A percentile compares a stretch with the other conserved stretches of the same genome.
Evolutionary conservation across 106 monocot species (phyloP).

Genomic region (Platanthera zijinensis): DNA sequence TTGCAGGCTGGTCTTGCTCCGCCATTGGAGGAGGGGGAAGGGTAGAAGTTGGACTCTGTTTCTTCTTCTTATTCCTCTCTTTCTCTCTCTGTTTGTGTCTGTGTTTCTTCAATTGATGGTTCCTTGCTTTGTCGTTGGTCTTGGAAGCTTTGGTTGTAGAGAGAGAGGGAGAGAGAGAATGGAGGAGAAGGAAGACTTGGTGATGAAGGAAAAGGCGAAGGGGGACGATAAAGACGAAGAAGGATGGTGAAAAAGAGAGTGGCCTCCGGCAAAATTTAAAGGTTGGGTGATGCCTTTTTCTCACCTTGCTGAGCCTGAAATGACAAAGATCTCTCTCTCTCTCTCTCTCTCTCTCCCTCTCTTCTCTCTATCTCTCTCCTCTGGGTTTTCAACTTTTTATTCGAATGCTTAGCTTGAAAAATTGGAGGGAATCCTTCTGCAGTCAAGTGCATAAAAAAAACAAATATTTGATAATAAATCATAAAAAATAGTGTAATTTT

Average conservation of each 20-base stretch:
- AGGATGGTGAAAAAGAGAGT: not conserved
- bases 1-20: constrained; percentile 10
- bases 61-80: not conserved
- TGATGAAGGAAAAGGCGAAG: not conserved
- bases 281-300: not conserved
- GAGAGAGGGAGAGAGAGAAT: not conserved
- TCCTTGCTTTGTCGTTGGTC: constrained; percentile 2
- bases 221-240: not conserved
- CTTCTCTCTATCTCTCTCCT: too few species aligned
- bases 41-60: not conserved
- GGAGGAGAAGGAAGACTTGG: constrained; percentile 2
- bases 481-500: too few species aligned
- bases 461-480: too few species aligned
- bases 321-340: too few species aligned
- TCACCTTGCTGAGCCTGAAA: not conserved
- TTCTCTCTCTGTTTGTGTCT: not conserved
- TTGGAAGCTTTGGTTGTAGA: not conserved
- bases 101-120: not conserved
- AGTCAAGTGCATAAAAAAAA: too few species aligned
- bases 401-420: too few species aligned
- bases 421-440: too few species aligned
- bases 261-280: not conserved
- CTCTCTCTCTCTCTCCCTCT: too few species aligned
- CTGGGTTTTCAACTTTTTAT: too few species aligned
- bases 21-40: constrained; percentile 36